Base-by-base conservation (phyloP, 2,329 filamentous ascomycete genomes). In the Dothidotthia symphoricarpi region DNA sequence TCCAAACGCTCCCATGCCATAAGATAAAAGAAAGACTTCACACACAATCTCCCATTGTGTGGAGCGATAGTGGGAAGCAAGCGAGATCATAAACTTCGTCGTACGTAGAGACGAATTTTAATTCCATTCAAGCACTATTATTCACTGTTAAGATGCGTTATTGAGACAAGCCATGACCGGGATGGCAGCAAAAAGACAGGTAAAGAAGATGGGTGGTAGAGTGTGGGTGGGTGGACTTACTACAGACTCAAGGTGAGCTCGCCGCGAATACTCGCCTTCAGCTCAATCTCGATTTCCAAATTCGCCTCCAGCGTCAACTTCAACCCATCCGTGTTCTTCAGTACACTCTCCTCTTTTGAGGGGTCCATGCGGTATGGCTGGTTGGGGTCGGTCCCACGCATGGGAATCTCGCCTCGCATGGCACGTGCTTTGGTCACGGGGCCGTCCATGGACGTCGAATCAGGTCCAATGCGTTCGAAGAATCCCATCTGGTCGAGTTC, bases 261-360 rank as follows among this genome's bases (percentile, higher is more conserved):
- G 59, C 88, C 88, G 56, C 89, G 82, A 50, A 93, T 89, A 66
- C 84, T 83, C 14, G 87, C 87, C 75, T 93, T 93, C 45, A 93
- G 76, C 56, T 88, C 84, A 45, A 93, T 86, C 67, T 93, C 87
- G 33, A 93, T 77, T 51, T 93, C 87, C 40, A 93, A 73, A 66
- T 90, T 89, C 38, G 88, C 71, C 61, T 90, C 87, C 15, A 93
- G 70, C 25, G 82, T 78, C 60, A 90, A 67, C 63, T 82, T 82
- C 60, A 88, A 66, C 26, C 85, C 84, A 56, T 88, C 83, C 43
- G 78, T 69, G 33, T 79, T 74, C 32, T 75, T 72, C 36, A 75
- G 49, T 6, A 55, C 52, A 36, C 50, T 39, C 58, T 34, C 68
- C 73, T 57, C 75, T 72, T 54, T 67, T 60, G 52, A 50, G 53